A percentile compares a stretch with the other conserved stretches of the same genome.
Evolutionary conservation across 768 basidiomycete genomes (phyloP).

Genomic region (Kwoniella sp.): DNA sequence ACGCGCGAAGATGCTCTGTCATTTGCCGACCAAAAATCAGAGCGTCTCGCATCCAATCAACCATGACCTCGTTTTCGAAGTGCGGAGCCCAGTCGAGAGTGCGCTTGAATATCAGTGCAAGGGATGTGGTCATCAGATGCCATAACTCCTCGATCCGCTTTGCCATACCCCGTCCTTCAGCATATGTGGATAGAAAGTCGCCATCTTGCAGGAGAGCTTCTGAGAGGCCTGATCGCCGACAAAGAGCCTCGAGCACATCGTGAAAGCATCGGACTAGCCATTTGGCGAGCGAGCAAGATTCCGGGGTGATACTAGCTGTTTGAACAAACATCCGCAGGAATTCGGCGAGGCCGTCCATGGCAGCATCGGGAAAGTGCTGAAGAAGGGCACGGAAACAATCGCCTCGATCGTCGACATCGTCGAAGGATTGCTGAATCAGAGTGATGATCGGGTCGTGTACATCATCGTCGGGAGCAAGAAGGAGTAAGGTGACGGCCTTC

Average conservation of each 20-base stretch:
- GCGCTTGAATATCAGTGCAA: conserved; percentile 80
- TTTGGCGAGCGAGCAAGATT: conserved; percentile 86
- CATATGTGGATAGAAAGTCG: conserved; percentile 47
- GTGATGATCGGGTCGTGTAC: conserved; percentile 75
- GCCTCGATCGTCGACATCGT: conserved; percentile 76
- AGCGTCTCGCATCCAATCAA: conserved; percentile 97
- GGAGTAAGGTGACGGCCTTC: conserved; percentile 66
- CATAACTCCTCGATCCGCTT: conserved; percentile 71
- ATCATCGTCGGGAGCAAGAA: conserved; percentile 79
- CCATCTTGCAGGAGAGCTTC: conserved; percentile 66
- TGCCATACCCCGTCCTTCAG: conserved; percentile 57
- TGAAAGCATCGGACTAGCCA: conserved; percentile 88
- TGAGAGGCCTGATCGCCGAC: conserved; percentile 61
- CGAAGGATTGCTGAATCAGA: conserved; percentile 80
- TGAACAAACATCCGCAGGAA: conserved; percentile 69
- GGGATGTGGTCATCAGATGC: conserved; percentile 75
- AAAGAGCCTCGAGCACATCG: conserved; percentile 87
- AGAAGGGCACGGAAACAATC: conserved; percentile 85
- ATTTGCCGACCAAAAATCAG: conserved; percentile 88
- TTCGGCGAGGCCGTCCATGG: conserved; percentile 71
- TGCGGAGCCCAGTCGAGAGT: conserved; percentile 80
- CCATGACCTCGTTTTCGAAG: conserved; percentile 82
- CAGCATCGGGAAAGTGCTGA: conserved; percentile 65
- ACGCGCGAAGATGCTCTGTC: conserved; percentile 74
- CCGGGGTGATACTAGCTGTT: conserved; percentile 69